Conservation (phyloP, 371 early-diverging fungal species). For the Mucor irregularis region DNA sequence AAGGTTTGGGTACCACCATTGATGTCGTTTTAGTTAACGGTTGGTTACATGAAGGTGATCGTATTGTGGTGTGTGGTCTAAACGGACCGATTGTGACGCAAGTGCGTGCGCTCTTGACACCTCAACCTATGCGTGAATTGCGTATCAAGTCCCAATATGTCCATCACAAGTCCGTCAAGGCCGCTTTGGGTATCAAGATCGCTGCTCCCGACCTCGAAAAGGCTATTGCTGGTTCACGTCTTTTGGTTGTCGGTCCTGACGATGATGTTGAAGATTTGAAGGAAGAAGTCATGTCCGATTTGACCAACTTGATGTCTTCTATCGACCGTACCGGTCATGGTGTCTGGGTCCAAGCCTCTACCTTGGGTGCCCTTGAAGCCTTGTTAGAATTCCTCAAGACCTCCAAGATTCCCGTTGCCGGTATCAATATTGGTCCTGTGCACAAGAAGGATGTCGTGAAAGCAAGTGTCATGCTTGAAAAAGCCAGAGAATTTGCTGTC, state of each 20-base stretch:
- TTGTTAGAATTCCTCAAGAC: constrained; percentile 94
- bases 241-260: constrained; percentile 92
- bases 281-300: constrained; percentile 94
- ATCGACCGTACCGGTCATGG: constrained; percentile 92
- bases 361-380: constrained; percentile 99
- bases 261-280: constrained; percentile 96
- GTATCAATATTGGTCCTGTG: constrained; percentile 98
- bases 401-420: constrained; percentile 96
- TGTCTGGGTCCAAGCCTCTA: constrained; percentile 99
- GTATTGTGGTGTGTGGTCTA: constrained; percentile 96
- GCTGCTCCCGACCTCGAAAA: constrained; percentile 96
- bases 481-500: constrained; percentile 87
- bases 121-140: constrained; percentile 98
- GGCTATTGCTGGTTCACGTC: constrained; percentile 98
- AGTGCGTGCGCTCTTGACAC: constrained; percentile 95
- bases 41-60: constrained; percentile 96
- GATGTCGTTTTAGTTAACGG: constrained; percentile 99
- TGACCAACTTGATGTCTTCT: constrained; percentile 72
- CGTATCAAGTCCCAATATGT: constrained; percentile 97
- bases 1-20: constrained; percentile 99
- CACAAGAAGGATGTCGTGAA: constrained; percentile 98
- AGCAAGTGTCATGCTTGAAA: constrained; percentile 92
- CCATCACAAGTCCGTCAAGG: constrained; percentile 97
- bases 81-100: constrained; percentile 98
- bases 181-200: constrained; percentile 98